phyloP scores from a whole-genome alignment of 192 early-diverging fungal genomes.

The Coemansia sp. region DNA sequence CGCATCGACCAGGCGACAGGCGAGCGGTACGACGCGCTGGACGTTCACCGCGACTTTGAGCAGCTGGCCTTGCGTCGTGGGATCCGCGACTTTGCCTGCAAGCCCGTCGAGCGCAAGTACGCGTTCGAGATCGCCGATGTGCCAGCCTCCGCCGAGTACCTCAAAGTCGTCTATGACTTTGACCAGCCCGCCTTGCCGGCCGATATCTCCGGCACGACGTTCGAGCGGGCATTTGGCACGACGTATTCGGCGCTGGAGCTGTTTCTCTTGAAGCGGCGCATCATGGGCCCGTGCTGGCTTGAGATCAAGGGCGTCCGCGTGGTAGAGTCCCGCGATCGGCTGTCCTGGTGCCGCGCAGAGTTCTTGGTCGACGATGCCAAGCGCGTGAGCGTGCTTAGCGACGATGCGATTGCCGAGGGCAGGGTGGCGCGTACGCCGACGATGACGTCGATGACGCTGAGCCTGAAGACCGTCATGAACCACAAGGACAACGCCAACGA shows the following conservation, averaged over 20 bases:
- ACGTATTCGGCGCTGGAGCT: slow-evolving; percentile 87
- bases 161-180: slow-evolving; percentile 83
- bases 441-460: slow-evolving; percentile 84
- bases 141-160: slow-evolving; percentile 77
- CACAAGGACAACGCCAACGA: slow-evolving; percentile 83
- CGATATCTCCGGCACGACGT: slow-evolving; percentile 65
- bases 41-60: slow-evolving; percentile 80
- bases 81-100: slow-evolving; percentile 62
- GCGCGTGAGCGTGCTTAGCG: slow-evolving; percentile 58
- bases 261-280: slow-evolving; percentile 86
- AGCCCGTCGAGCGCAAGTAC: slow-evolving; percentile 76
- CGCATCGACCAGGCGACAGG: slow-evolving; percentile 56
- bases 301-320: slow-evolving; percentile 59
- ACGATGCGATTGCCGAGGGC: slow-evolving; percentile 53
- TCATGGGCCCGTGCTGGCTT: slow-evolving; percentile 98
- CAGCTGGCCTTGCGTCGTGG: slow-evolving; percentile 56
- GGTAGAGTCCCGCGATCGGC: slow-evolving; percentile 41
- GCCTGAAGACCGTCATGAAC: slow-evolving; percentile 82
- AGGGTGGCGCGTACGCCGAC: slow-evolving; percentile 64
- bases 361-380: slow-evolving; percentile 71
- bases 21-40: slow-evolving; percentile 38
- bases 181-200: slow-evolving; percentile 60
- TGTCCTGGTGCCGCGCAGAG: slow-evolving; percentile 92
- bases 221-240: slow-evolving; percentile 86
- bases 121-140: slow-evolving; percentile 86